Conservation (phyloP, 805 yeast genomes). For the Cyberlindnera xishuangbannaensis region DNA sequence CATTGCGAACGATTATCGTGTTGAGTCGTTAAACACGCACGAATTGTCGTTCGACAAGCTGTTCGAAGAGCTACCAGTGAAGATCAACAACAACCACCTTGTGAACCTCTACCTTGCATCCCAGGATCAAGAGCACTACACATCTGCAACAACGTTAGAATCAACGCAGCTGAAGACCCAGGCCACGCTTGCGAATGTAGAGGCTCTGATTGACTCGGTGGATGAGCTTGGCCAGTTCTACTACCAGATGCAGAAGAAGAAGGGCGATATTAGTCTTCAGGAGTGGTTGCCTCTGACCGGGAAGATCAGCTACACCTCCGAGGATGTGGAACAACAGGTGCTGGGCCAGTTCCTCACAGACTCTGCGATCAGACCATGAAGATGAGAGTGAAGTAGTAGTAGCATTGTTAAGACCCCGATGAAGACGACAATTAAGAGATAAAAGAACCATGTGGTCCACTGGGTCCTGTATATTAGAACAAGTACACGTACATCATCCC, state of each 20-base stretch:
- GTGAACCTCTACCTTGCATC: slow-evolving; percentile 49
- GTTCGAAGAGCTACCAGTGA: slow-evolving; percentile 65
- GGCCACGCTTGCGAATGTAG: slow-evolving; percentile 17
- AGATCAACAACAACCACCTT: slow-evolving; percentile 62
- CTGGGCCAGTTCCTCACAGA: slow-evolving; percentile 20
- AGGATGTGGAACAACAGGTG: slow-evolving; percentile 24
- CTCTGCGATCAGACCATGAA: slow-evolving; percentile 19
- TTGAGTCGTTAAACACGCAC: slow-evolving; percentile 54
- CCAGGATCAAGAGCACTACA: slow-evolving; percentile 16
- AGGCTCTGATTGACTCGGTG: slow-evolving; percentile 21
- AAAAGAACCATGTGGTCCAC: not conserved
- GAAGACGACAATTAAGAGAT: too few species aligned
- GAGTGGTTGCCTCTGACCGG: slow-evolving; percentile 28
- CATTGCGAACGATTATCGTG: slow-evolving; percentile 50
- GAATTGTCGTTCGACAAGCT: slow-evolving; percentile 59
- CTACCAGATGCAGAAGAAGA: slow-evolving; percentile 24
- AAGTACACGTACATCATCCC: too few species aligned
- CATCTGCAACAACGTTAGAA: slow-evolving; percentile 16
- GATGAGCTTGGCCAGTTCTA: slow-evolving; percentile 23
- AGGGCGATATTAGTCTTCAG: slow-evolving; percentile 14
- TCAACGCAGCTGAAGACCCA: slow-evolving; percentile 16
- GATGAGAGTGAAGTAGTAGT: too few species aligned
- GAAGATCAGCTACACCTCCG: slow-evolving; percentile 24
- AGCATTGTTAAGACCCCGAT: too few species aligned
- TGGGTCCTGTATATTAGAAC: too few species aligned